phyloP scores from a whole-genome alignment of 202 grass and related monocot genomes.

The Miscanthus sacchariflorus region DNA sequence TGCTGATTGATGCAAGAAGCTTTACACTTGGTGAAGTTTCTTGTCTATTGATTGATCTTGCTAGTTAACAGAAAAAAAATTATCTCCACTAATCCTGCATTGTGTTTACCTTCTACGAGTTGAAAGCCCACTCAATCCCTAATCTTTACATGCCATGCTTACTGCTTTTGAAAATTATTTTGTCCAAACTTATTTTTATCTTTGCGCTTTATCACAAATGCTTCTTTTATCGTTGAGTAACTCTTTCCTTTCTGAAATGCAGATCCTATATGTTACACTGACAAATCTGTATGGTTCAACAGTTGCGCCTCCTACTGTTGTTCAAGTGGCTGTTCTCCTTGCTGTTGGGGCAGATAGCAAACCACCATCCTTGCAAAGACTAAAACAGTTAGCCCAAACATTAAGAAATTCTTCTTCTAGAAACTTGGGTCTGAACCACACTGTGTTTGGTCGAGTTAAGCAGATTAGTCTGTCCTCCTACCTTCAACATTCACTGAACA shows the following conservation, averaged over 20 bases:
- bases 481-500: slow-evolving; percentile 74
- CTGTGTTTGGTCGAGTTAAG: slow-evolving; percentile 84
- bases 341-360: slow-evolving; percentile 57
- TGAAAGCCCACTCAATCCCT: background rate
- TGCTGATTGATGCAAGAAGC: background rate
- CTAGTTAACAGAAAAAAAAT: background rate
- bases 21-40: slow-evolving; percentile 1
- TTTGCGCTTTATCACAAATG: slow-evolving; percentile 24
- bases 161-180: background rate
- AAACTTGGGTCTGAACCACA: slow-evolving; percentile 84
- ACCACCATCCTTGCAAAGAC: slow-evolving; percentile 58
- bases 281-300: slow-evolving; percentile 83
- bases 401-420: slow-evolving; percentile 69
- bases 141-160: background rate
- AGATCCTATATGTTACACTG: slow-evolving; percentile 77
- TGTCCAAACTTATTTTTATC: background rate
- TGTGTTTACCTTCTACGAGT: background rate
- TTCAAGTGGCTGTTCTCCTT: slow-evolving; percentile 72
- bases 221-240: slow-evolving; percentile 13
- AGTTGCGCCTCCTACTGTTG: slow-evolving; percentile 62
- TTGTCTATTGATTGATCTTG: slow-evolving; percentile 9
- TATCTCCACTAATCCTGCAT: slow-evolving; percentile 4
- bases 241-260: slow-evolving; percentile 45
- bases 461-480: slow-evolving; percentile 80
- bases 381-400: slow-evolving; percentile 80